Conservation (phyloP, 2,329 filamentous ascomycete genomes). For the Ustulina deusta region DNA sequence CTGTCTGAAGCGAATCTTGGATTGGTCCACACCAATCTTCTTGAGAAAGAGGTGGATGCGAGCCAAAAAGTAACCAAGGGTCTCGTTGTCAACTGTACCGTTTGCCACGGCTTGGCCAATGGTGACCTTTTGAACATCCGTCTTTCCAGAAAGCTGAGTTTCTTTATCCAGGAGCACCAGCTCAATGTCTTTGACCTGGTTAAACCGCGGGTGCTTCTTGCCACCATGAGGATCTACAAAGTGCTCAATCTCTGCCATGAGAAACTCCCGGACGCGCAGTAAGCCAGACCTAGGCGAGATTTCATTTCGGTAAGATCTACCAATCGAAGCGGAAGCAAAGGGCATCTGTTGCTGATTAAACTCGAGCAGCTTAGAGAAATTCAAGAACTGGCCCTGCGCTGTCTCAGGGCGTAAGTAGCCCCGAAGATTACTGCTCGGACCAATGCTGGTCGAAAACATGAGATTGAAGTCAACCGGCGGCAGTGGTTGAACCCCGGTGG, state of each 20-base stretch:
- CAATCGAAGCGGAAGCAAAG: slow-evolving; percentile 96
- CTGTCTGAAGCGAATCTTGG: slow-evolving; percentile 94
- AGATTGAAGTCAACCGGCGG: slow-evolving; percentile 95
- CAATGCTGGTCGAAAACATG: slow-evolving; percentile 89
- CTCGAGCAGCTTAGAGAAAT: slow-evolving; percentile 95
- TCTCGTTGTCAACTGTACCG: slow-evolving; percentile 94
- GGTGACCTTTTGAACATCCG: slow-evolving; percentile 75
- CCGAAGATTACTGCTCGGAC: slow-evolving; percentile 86
- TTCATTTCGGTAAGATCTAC: slow-evolving; percentile 98
- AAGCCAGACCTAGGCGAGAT: slow-evolving; percentile 94
- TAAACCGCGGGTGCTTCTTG: slow-evolving; percentile 93
- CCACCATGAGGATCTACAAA: slow-evolving; percentile 92
- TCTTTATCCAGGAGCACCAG: slow-evolving; percentile 86
- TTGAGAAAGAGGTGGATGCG: slow-evolving; percentile 91
- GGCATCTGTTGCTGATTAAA: slow-evolving; percentile 97
- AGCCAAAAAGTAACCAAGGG: slow-evolving; percentile 95
- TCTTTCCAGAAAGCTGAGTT: slow-evolving; percentile 88
- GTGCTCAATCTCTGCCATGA: slow-evolving; percentile 99
- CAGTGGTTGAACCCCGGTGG: slow-evolving; percentile 79
- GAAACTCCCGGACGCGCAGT: slow-evolving; percentile 92
- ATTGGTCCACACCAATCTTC: slow-evolving; percentile 86
- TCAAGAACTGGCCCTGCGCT: slow-evolving; percentile 97
- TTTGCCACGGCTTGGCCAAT: slow-evolving; percentile 88
- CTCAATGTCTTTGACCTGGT: slow-evolving; percentile 85
- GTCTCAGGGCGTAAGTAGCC: slow-evolving; percentile 94